Percentiles rank a stretch among this genome's conserved stretches.
Evolutionary conservation across 1,284 basidiomycete species (phyloP).

Genomic region (Cystobasidium sp.): DNA sequence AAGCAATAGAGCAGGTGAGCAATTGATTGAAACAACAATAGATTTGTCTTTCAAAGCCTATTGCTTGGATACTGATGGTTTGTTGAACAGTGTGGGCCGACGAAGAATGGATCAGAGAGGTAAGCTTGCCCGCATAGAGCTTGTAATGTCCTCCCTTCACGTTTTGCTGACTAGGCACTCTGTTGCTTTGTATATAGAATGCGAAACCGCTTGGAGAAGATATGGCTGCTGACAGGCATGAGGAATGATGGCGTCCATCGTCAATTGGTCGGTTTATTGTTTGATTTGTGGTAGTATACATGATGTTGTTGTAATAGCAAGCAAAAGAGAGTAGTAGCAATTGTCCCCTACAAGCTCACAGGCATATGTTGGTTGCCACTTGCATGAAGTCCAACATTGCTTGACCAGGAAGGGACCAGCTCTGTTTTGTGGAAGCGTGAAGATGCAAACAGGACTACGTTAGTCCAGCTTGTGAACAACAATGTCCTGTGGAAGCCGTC

Average conservation of each 20-base stretch:
- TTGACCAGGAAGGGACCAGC: too few relatives aligned
- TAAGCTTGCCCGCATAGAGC: constrained; percentile 23
- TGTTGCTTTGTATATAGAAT: constrained; percentile 1
- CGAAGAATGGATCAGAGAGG: constrained; percentile 51
- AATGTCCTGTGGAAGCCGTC: too few relatives aligned
- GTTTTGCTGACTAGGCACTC: not conserved
- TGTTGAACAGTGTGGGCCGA: constrained; percentile 50
- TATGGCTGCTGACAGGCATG: constrained; percentile 35
- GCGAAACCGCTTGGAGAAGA: constrained; percentile 32
- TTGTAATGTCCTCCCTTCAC: not conserved
- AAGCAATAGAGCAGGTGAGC: constrained; percentile 50
- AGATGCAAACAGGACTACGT: too few relatives aligned
- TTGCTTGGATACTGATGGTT: not conserved
- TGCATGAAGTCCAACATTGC: too few relatives aligned
- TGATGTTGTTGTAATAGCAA: constrained; percentile 14
- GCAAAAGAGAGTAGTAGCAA: not conserved
- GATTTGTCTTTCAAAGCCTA: not conserved
- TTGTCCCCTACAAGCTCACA: too few relatives aligned
- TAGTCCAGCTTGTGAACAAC: too few relatives aligned
- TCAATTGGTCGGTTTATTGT: not conserved
- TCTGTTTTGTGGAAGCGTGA: too few relatives aligned
- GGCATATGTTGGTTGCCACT: too few relatives aligned
- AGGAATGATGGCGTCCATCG: constrained; percentile 2
- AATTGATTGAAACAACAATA: not conserved
- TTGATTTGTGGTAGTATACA: not conserved